Evolutionary conservation across 1,139 yeast genomes (phyloP).

Genomic region (Candida pseudoviswanathii): DNA sequence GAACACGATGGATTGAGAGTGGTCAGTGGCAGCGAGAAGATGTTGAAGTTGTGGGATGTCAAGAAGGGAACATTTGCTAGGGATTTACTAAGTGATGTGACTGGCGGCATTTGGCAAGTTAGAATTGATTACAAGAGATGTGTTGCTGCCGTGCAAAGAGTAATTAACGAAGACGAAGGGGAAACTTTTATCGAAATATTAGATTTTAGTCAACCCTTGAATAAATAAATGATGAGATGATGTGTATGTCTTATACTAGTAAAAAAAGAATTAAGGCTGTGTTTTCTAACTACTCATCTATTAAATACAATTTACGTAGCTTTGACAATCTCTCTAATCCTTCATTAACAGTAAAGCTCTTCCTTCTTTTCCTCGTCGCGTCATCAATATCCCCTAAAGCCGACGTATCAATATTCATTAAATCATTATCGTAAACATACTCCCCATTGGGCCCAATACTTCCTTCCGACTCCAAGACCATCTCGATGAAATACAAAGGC

Average conservation of each 20-base stretch:
- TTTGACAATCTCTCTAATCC: conserved; percentile 37
- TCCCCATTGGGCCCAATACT: conserved; percentile 32
- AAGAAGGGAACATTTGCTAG: conserved; percentile 75
- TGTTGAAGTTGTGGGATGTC: conserved; percentile 82
- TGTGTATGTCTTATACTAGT: background rate
- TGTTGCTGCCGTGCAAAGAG: conserved; percentile 88
- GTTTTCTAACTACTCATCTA: conserved; percentile 26
- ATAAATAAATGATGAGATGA: conserved; percentile 3
- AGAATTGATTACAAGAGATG: conserved; percentile 82
- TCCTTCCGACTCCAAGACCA: conserved; percentile 23
- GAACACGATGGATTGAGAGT: conserved; percentile 85
- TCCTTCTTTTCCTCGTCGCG: conserved; percentile 10
- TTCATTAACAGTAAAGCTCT: conserved; percentile 33
- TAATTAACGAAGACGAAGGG: conserved; percentile 45
- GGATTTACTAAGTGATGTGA: conserved; percentile 71
- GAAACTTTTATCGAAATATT: conserved; percentile 76
- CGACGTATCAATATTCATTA: conserved; percentile 18
- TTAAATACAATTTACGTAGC: conserved; percentile 36
- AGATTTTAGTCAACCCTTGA: conserved; percentile 65
- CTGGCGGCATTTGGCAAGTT: conserved; percentile 94
- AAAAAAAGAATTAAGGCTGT: background rate
- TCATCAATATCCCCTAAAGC: conserved; percentile 1
- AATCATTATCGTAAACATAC: conserved; percentile 20
- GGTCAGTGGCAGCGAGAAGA: conserved; percentile 86
- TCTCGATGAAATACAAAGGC: conserved; percentile 27